Base-by-base conservation (phyloP, 78 protist species). In the Emiliania huxleyi region DNA sequence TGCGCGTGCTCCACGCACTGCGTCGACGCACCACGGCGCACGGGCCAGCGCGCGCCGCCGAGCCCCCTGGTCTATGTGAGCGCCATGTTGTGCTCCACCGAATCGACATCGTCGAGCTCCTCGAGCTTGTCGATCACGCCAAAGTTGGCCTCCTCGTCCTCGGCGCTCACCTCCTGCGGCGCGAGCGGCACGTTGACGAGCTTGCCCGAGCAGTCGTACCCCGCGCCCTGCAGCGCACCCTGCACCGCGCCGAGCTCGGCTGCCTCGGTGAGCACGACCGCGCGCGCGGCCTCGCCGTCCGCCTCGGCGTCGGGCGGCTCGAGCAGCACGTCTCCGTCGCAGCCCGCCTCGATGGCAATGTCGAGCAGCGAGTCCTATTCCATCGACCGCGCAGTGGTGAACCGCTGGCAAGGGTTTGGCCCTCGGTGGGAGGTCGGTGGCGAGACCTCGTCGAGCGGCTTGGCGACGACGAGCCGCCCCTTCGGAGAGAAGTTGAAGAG, bases 51-150 rank as follows among this genome's bases (percentile, higher is more conserved):
- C n/a, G n/a, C n/a, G n/a, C n/a, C n/a, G n/a, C n/a, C n/a, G n/a
- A n/a, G n/a, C n/a, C n/a, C n/a, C n/a, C n/a, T n/a, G n/a, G n/a
- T n/a, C n/a, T n/a, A n/a, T n/a, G n/a, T n/a, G n/a, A n/a, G n/a
- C n/a, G 40, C 44, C 89, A 81, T 81, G 89, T 81, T 81, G 89
- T 81, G 89, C 52, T 81, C 89, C 8, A 81, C 89, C 23, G 0
- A 5, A 0, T 37, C 2, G 11, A 81, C 89, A 21, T 81, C 89
- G 56, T 81, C 89, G 2, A 81, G 49, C 55, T 81, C 89, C 8
- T 81, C 89, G 21, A 81, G 52, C 18, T 3, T 3, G 56, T 81
- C 89, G 37, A 81, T 81, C 5, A 0, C 1, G 5, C 0, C 0
- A 23, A 18, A 81, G 38, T 81, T 81, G 19, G 89, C 55, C 37